A percentile compares a stretch with the other conserved stretches of the same genome.
Conservation (phyloP, 2,329 filamentous ascomycete species). For the Talaromyces funiculosus region DNA sequence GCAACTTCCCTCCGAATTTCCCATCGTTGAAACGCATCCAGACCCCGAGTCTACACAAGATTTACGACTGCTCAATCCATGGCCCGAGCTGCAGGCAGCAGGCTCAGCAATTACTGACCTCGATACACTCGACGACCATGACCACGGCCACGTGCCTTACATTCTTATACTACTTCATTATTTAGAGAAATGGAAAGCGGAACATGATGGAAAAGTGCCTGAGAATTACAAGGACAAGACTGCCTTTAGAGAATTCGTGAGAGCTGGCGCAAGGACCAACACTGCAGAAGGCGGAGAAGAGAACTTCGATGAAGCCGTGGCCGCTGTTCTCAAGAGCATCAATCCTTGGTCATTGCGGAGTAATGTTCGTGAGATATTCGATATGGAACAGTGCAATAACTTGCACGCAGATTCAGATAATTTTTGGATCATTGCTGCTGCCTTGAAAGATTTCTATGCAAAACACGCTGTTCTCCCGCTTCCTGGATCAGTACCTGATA, state of each 20-base stretch:
- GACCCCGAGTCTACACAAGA: conserved; percentile 80
- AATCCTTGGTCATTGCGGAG: conserved; percentile 62
- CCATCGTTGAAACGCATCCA: conserved; percentile 92
- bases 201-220: conserved; percentile 63
- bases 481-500: conserved; percentile 84
- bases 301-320: conserved; percentile 90
- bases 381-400: conserved; percentile 56
- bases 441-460: conserved; percentile 69
- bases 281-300: conserved; percentile 86
- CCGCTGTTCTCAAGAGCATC: conserved; percentile 82
- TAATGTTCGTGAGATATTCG: conserved; percentile 71
- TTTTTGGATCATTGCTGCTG: conserved; percentile 87
- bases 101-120: conserved; percentile 60
- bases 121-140: conserved; percentile 64
- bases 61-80: conserved; percentile 75
- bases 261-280: conserved; percentile 60
- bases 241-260: conserved; percentile 68
- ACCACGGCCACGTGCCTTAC: conserved; percentile 89
- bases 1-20: conserved; percentile 70
- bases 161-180: conserved; percentile 77
- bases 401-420: conserved; percentile 48
- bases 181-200: conserved; percentile 70
- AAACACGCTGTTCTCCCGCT: conserved; percentile 71
- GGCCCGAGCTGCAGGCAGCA: conserved; percentile 72
- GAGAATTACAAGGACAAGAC: conserved; percentile 77